These are phyloP conservation scores for Apiospora kogelbergensis DNA, from an alignment of 2,329 filamentous ascomycete genomes.

Conservation along the genomic window DNA sequence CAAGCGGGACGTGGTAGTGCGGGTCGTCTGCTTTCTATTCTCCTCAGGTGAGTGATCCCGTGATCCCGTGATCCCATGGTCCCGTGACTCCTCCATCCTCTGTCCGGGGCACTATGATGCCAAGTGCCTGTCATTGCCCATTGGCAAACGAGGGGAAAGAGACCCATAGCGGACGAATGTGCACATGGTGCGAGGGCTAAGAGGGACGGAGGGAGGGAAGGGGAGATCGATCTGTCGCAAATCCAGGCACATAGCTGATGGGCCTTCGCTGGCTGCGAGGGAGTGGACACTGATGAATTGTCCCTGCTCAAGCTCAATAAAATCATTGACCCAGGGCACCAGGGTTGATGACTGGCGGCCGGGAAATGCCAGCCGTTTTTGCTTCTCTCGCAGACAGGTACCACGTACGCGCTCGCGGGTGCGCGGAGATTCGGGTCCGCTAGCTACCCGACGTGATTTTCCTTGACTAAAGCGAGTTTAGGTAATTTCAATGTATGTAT, in stretches of 20 bases:
- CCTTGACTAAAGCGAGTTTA: background rate
- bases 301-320: too few species aligned
- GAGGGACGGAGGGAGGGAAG: background rate
- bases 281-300: background rate
- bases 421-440: conserved; percentile 2
- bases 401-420: background rate
- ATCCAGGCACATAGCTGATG: conserved; percentile 1
- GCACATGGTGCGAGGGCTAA: background rate
- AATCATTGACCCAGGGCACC: too few species aligned
- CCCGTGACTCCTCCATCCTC: background rate
- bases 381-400: background rate
- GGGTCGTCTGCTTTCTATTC: background rate
- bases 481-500: background rate
- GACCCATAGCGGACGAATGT: background rate
- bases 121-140: background rate
- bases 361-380: too few species aligned
- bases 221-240: background rate
- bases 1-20: background rate
- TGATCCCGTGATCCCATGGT: too few species aligned
- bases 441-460: conserved; percentile 3
- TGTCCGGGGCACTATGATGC: background rate
- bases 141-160: background rate
- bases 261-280: background rate
- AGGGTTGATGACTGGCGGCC: too few species aligned
- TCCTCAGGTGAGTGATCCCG: background rate